Percentiles rank a stretch among this genome's conserved stretches.
Conservation (phyloP, 192 early-diverging fungal species). For the Entomortierella parvispora region DNA sequence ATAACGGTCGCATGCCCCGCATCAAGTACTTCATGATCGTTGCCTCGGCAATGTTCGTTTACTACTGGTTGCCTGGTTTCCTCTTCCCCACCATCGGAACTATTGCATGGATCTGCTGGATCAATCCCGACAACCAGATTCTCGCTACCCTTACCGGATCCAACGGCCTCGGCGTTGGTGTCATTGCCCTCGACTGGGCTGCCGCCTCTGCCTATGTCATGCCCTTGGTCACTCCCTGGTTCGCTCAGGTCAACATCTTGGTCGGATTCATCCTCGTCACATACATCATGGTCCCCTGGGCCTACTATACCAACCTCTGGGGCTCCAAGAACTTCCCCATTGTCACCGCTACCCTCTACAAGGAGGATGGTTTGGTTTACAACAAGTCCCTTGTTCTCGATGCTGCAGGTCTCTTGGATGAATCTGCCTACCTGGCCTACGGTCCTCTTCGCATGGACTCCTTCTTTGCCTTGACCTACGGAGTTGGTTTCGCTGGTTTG, state of each 20-base stretch:
- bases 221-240: conserved; percentile 35
- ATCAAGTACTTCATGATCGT: conserved; percentile 65
- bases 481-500: conserved; percentile 60
- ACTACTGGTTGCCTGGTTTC: conserved; percentile 62
- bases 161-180: conserved; percentile 57
- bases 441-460: conserved; percentile 53
- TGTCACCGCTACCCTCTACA: conserved; percentile 34
- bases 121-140: conserved; percentile 41
- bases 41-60: conserved; percentile 57
- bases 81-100: conserved; percentile 52
- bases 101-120: conserved; percentile 59
- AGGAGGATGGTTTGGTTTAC: conserved; percentile 24
- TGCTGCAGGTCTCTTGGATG: conserved; percentile 37
- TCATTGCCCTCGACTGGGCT: conserved; percentile 67
- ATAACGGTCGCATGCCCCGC: conserved; percentile 43
- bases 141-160: conserved; percentile 42
- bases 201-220: conserved; percentile 31
- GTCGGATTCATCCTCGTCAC: conserved; percentile 55
- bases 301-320: conserved; percentile 57
- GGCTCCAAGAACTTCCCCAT: conserved; percentile 46
- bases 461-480: conserved; percentile 50
- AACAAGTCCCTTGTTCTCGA: conserved; percentile 41
- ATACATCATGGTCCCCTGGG: conserved; percentile 58
- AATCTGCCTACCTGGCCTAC: conserved; percentile 39
- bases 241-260: conserved; percentile 52